phyloP scores from a whole-genome alignment of 2,329 filamentous ascomycete genomes.

The Colletotrichum paranaense region DNA sequence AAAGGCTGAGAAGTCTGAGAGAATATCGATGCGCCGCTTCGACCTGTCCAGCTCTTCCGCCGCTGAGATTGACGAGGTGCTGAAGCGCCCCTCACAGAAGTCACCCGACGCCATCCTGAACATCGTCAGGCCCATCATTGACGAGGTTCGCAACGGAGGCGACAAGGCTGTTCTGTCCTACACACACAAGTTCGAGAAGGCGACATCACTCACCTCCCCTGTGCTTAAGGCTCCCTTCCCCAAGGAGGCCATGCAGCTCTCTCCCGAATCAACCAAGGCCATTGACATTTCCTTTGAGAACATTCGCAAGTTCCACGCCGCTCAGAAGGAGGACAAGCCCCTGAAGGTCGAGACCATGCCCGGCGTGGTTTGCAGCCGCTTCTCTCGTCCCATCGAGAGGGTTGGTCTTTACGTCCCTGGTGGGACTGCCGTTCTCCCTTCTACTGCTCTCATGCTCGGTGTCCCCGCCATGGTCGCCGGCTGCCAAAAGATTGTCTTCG shows the following conservation, averaged over 20 bases:
- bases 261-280: constrained; percentile 86
- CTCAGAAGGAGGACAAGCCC: constrained; percentile 86
- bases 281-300: constrained; percentile 96
- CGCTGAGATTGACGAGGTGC: constrained; percentile 75
- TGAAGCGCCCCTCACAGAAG: constrained; percentile 92
- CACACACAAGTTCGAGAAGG: constrained; percentile 98
- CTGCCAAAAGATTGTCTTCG: constrained; percentile 93
- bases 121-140: constrained; percentile 91
- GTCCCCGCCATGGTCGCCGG: constrained; percentile 98
- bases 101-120: constrained; percentile 94
- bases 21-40: constrained; percentile 86
- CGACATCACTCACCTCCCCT: constrained; percentile 87
- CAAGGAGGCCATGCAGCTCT: constrained; percentile 80
- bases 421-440: constrained; percentile 95
- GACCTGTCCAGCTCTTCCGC: constrained; percentile 73
- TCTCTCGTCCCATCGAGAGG: constrained; percentile 90
- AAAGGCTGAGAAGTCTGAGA: constrained; percentile 54
- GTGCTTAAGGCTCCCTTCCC: constrained; percentile 93
- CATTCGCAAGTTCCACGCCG: constrained; percentile 92
- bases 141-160: constrained; percentile 84
- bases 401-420: constrained; percentile 98
- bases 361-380: constrained; percentile 93
- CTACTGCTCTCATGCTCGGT: constrained; percentile 96
- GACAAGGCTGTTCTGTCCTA: constrained; percentile 92
- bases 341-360: constrained; percentile 97